Evolutionary conservation across 2,329 filamentous ascomycete species (phyloP), one percentile per base, ranked within the genome.

Genomic region (Sporothrix inflata): DNA sequence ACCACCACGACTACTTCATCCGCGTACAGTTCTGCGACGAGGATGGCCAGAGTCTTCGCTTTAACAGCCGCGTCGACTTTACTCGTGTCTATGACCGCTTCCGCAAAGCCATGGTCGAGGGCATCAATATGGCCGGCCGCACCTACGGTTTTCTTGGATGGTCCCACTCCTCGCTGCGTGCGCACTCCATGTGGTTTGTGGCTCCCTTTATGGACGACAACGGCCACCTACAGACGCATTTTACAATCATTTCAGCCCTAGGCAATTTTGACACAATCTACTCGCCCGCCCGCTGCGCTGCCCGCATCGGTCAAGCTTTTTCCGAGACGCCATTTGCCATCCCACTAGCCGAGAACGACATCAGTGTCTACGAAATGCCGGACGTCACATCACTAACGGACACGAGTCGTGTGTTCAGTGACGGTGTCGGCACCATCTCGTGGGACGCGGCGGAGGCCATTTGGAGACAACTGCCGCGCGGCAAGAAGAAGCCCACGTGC

Each of bases 401-500:
- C 42, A 80, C 86, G 12, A 82, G 80, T 0, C 85, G 89, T 4
- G 85, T 90, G 0, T 97, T 96, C 78, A 94, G 91, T 73, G 93
- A 96, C 77, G 93, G 93, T 1, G 91, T 93, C 0, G 93, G 93
- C 0, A 93, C 89, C 0, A 88, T 96, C 5, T 95, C 93, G 0
- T 77, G 76, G 12, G 82, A 83, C 0, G 84, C 93, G 0, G 81
- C 91, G 66, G 79, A 86, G 16, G 84, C 83, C n/a, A 87, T 94
- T 2, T 91, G 89, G 85, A 79, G 81, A 0, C 77, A 81, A 5
- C 80, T 92, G 70, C 85, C 88, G 0, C 78, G 80, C 42, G 81
- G 81, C 30, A 82, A 83, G 47, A 77, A 82, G 0, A 82, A 82
- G 3, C 88, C 92, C 0, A 92, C 90, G 0, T 89, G 88, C 66